These are phyloP conservation scores for Fraxinus americana DNA, from an alignment of 257 asterid species.

Conservation along the genomic window DNA sequence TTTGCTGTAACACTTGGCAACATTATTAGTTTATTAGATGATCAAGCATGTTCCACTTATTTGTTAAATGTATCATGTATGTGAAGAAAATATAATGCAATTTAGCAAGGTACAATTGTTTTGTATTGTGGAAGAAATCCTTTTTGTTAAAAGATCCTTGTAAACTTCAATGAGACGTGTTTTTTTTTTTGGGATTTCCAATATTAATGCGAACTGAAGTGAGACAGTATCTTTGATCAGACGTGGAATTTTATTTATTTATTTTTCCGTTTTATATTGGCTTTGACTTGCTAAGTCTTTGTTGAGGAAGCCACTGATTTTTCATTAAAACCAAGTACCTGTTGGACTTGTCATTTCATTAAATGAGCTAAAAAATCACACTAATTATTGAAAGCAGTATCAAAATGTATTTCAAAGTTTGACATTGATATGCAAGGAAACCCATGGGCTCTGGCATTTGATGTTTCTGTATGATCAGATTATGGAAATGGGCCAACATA, in stretches of 20 bases:
- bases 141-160: not conserved
- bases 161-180: not conserved
- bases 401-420: not conserved
- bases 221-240: not conserved
- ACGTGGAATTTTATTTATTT: not conserved
- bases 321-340: not conserved
- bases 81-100: not conserved
- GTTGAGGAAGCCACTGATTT: not conserved
- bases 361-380: not conserved
- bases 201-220: not conserved
- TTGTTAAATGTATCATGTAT: not conserved
- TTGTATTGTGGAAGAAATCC: not conserved
- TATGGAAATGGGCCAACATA: not conserved
- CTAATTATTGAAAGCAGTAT: not conserved
- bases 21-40: conserved; percentile 5
- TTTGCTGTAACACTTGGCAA: conserved; percentile 21
- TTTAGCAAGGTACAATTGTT: not conserved
- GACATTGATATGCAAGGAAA: not conserved
- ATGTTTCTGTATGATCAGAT: not conserved
- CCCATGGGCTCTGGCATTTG: not conserved
- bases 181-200: not conserved
- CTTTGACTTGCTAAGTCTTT: not conserved
- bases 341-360: not conserved
- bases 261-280: not conserved
- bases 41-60: conserved; percentile 14